A percentile compares a stretch with the other conserved stretches of the same genome.
Evolutionary conservation across 306 rosid species (phyloP).

Genomic region (Pyrus communis): DNA sequence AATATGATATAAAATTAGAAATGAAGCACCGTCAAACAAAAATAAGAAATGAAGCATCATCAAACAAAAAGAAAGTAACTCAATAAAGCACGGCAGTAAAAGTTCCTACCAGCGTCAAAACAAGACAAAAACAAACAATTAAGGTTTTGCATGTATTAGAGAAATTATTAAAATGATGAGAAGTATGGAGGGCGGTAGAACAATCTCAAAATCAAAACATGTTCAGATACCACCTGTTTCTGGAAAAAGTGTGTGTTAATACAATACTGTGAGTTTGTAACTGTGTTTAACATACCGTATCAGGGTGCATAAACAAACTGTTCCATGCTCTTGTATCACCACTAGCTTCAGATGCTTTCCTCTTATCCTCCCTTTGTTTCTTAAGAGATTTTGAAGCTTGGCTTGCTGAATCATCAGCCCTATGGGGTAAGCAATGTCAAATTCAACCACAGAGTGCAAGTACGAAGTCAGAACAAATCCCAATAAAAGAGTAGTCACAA

Average conservation of each 20-base stretch:
- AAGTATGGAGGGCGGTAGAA: neutral
- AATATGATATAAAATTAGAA: slow-evolving; percentile 2
- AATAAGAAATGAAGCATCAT: neutral
- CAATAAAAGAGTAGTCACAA: neutral
- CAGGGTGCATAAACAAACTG: slow-evolving; percentile 83
- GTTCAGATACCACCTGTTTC: neutral
- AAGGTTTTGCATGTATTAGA: neutral
- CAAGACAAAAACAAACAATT: neutral
- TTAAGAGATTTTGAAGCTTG: slow-evolving; percentile 57
- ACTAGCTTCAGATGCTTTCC: slow-evolving; percentile 75
- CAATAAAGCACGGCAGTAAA: neutral
- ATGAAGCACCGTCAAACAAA: neutral
- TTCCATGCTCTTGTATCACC: slow-evolving; percentile 96
- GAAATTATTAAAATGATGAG: neutral
- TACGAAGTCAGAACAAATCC: neutral
- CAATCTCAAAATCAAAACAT: neutral
- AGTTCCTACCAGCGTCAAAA: neutral
- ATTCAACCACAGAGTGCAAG: neutral
- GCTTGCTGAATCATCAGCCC: slow-evolving; percentile 36
- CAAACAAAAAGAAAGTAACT: neutral
- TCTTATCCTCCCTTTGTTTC: slow-evolving; percentile 65
- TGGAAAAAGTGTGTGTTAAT: neutral
- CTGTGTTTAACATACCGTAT: slow-evolving; percentile 49
- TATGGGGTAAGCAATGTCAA: slow-evolving; percentile 26
- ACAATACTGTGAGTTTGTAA: neutral